A percentile compares a stretch with the other conserved stretches of the same genome.
phyloP scores from a whole-genome alignment of 805 yeast species.

The Spathaspora girioi region DNA sequence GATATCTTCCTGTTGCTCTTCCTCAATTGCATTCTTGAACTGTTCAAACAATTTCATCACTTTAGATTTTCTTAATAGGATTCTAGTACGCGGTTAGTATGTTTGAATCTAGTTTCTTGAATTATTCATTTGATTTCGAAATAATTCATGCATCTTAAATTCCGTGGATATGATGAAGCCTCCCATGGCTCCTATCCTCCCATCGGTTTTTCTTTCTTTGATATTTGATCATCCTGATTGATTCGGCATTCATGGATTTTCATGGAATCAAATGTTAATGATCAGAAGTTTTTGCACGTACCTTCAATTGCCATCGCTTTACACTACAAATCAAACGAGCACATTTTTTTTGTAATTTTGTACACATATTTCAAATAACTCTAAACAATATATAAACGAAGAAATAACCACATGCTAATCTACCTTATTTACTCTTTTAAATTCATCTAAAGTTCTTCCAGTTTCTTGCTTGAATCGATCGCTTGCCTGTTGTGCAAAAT shows the following conservation, averaged over 20 bases:
- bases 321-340: not conserved
- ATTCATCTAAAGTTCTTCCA: conserved; percentile 24
- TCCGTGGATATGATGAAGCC: not conserved
- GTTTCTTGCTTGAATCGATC: conserved; percentile 27
- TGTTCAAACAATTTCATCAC: conserved; percentile 11
- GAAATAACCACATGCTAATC: not conserved
- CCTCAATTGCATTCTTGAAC: conserved; percentile 27
- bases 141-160: conserved; percentile 8
- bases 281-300: not conserved
- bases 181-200: not conserved
- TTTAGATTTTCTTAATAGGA: not conserved
- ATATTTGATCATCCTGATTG: conserved; percentile 15
- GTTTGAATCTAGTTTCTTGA: conserved; percentile 8
- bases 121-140: not conserved
- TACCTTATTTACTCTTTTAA: conserved; percentile 6
- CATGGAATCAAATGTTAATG: conserved; percentile 3
- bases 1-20: conserved; percentile 36
- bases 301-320: not conserved
- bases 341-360: not conserved
- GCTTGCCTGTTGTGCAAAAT: conserved; percentile 27
- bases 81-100: not conserved
- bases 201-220: conserved; percentile 10
- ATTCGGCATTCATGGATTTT: conserved; percentile 4
- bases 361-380: not conserved
- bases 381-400: not conserved